These are phyloP conservation scores for Cucurbita maxima DNA, from an alignment of 306 rosid genomes.

Conservation along the genomic window DNA sequence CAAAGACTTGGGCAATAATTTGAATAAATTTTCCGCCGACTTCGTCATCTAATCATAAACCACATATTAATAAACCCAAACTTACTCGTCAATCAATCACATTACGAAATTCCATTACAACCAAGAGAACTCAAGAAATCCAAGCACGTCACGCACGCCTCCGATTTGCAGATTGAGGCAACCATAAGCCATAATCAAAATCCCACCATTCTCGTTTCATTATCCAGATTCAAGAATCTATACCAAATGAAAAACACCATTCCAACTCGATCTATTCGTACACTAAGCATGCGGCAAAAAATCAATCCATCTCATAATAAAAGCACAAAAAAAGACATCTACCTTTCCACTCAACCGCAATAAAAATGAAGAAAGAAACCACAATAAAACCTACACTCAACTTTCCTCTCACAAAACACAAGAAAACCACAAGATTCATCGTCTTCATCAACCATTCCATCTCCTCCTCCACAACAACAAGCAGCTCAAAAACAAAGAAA, in stretches of 20 bases:
- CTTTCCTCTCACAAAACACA: background rate
- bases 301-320: background rate
- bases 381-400: background rate
- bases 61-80: background rate
- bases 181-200: background rate
- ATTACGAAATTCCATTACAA: background rate
- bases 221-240: background rate
- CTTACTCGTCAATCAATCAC: background rate
- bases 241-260: background rate
- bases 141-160: background rate
- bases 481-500: background rate
- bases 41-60: background rate
- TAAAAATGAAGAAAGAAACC: background rate
- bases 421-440: background rate
- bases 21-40: background rate
- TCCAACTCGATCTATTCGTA: constrained; percentile 3
- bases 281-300: constrained; percentile 1
- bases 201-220: background rate
- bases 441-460: background rate
- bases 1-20: background rate
- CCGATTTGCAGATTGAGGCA: background rate
- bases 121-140: constrained; percentile 4
- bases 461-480: background rate
- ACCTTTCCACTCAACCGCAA: background rate
- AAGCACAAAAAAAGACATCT: background rate